Evolutionary conservation across 176 grass and related monocot genomes (phyloP), one percentile per base, ranked within the genome.

Genomic region (Cenchrus fungigraminus): DNA sequence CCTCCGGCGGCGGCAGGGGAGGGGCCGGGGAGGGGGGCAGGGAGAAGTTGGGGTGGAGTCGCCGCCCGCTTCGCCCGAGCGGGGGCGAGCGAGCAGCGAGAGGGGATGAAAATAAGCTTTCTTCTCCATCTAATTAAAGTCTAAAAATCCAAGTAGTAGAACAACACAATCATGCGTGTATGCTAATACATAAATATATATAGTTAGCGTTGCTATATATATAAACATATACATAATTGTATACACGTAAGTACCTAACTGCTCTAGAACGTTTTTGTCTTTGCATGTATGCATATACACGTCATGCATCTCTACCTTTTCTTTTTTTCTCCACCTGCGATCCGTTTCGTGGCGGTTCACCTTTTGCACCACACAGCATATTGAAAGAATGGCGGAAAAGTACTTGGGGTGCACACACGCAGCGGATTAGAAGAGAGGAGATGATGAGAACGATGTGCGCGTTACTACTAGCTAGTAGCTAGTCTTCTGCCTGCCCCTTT

Each of bases 191-290:
- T 13, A 12, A 52, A 14, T 4, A 14, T 14, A 52, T 52, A 25
- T 25, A 25, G 25, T 12, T 52, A 52, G 12, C 37, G 37, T 40
- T 40, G 37, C 16, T 16, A 4, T 58, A 9, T 50, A 14, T 16
- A 4, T 58, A 10, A 28, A 14, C 1, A 4, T 1, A 32, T 4
- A 13, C 49, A 73, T 44, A 40, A 20, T 51, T 2, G 32, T 13
- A 54, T 37, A 73, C 46, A 81, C 62, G 43, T 66, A 58, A 46
- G 54, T 70, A 83, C 83, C 57, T 90, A 83, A 73, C 73, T 82
- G 83, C 79, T 78, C 83, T 47, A 78, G 66, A 86, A 82, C 66
- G 66, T n/a, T 42, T 42, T 50, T 45, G 1, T 12, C 29, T 56
- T 12, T 12, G 53, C 34, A 22, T 20, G 14, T 56, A 50, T 28